These are phyloP conservation scores for Aspergillus haitiensis DNA, from an alignment of 495 filamentous ascomycete species.

Conservation along the genomic window DNA sequence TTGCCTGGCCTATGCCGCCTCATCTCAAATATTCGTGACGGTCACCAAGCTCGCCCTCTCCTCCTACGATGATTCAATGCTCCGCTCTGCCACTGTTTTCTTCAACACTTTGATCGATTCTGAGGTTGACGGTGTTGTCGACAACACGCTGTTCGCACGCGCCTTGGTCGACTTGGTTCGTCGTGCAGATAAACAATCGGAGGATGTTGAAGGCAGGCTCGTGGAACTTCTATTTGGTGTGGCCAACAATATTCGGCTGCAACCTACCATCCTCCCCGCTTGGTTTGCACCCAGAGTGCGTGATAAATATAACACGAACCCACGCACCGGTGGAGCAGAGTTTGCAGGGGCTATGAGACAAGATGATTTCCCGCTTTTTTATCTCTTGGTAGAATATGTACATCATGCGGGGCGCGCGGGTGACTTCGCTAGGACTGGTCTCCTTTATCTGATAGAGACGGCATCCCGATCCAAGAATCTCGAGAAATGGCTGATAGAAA, in stretches of 20 bases:
- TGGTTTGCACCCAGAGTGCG: constrained; percentile 69
- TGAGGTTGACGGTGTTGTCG: constrained; percentile 90
- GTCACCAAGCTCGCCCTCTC: constrained; percentile 81
- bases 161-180: constrained; percentile 77
- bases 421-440: constrained; percentile 94
- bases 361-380: constrained; percentile 94
- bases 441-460: constrained; percentile 94
- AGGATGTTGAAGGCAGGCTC: constrained; percentile 77
- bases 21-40: constrained; percentile 81
- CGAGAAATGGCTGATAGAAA: constrained; percentile 95
- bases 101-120: constrained; percentile 91
- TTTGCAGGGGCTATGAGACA: constrained; percentile 86
- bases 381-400: constrained; percentile 91
- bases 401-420: constrained; percentile 90
- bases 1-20: constrained; percentile 79
- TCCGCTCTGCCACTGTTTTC: constrained; percentile 76
- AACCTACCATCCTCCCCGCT: constrained; percentile 76
- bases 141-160: constrained; percentile 77
- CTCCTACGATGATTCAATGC: constrained; percentile 74
- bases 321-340: constrained; percentile 53
- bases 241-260: constrained; percentile 88
- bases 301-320: constrained; percentile 42
- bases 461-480: constrained; percentile 77
- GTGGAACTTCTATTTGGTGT: constrained; percentile 93
- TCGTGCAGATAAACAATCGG: constrained; percentile 56